Base-by-base conservation (phyloP, 2,329 filamentous ascomycete species). In the Penicillium hesseltinei region DNA sequence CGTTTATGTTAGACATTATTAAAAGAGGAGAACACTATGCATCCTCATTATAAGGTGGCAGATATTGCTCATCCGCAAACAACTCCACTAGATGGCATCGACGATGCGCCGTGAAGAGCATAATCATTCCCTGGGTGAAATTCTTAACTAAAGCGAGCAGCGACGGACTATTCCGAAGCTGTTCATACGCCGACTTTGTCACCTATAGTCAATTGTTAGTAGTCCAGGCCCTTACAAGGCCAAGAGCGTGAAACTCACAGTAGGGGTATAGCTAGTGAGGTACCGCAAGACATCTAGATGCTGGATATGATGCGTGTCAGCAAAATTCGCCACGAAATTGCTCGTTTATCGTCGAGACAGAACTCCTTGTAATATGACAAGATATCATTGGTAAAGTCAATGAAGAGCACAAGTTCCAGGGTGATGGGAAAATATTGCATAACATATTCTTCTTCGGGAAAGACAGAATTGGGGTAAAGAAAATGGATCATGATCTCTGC, bases 321-420 rank as follows among this genome's bases (percentile, higher is more conserved):
- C 57, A 9, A 60, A 58, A 33, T 60, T 62, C 8, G 50, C 45
- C 40, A 62, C 50, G 10, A 62, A 62, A 45, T 58, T 55, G 10
- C 53, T 57, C 23, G 27, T 58, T 38, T 62, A 21, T 60, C 17
- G 1, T 10, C 11, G 31, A 60, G 38, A 35, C 50, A 25, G 43
- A 60, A 58, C 31, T 62, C 59, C 38, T 62, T 62, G 25, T 62
- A 62, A 38, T 62, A 62, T 0, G 57, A 62, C 19, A 62, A 33
- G 31, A 62, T 58, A 27, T 62, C 59, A 54, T 62, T 62, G 10
- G 57, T 57, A 21, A 60, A 57, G 25, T 62, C 54, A n/a, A 53
- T 60, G 38, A 57, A 58, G 8, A 60, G 39, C 7, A 56, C 31
- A 21, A 60, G 54, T 29, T 62, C 59, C 33, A 60, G 54, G 7